Percentiles rank a stretch among this genome's conserved stretches.
These are phyloP conservation scores for Epicoccum nigrum DNA, from an alignment of 2,329 filamentous ascomycete genomes.

Conservation along the genomic window DNA sequence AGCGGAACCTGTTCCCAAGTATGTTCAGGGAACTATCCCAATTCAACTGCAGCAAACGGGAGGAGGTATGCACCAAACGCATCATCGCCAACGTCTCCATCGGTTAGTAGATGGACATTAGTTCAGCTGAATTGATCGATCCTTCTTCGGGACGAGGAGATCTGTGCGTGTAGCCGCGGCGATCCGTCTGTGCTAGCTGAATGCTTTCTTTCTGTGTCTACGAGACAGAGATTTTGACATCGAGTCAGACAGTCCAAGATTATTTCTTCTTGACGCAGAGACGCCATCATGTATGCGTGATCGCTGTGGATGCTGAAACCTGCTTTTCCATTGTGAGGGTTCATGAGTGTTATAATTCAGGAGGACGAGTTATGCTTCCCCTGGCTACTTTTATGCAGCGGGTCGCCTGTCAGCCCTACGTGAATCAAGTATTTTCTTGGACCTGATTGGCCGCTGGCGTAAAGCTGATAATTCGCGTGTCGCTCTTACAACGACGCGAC, in stretches of 20 bases:
- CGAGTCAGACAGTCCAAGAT: slow-evolving; percentile 4
- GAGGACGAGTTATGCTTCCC: slow-evolving; percentile 15
- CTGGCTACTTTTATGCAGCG: slow-evolving; percentile 12
- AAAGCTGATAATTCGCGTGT: slow-evolving; percentile 11
- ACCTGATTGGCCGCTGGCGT: slow-evolving; percentile 15
- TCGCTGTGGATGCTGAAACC: slow-evolving; percentile 2
- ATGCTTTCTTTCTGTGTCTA: slow-evolving; percentile 7
- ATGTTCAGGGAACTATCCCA: not conserved
- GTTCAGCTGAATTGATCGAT: slow-evolving; percentile 20
- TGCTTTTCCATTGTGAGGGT: slow-evolving; percentile 13
- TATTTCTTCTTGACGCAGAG: slow-evolving; percentile 11
- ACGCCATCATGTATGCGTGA: slow-evolving; percentile 11
- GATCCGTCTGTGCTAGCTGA: slow-evolving; percentile 20
- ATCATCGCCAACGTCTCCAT: not conserved
- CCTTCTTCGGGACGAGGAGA: slow-evolving; percentile 22
- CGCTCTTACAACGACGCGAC: slow-evolving; percentile 14
- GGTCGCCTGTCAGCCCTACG: slow-evolving; percentile 16
- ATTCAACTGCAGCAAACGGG: slow-evolving; percentile 6
- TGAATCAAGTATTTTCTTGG: slow-evolving; percentile 5
- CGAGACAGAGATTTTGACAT: slow-evolving; percentile 3
- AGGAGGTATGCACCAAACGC: slow-evolving; percentile 4
- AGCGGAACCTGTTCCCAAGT: not conserved
- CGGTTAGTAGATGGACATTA: slow-evolving; percentile 4
- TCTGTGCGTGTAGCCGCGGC: slow-evolving; percentile 19
- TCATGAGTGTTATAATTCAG: slow-evolving; percentile 13